Base-by-base conservation (phyloP, 2,329 filamentous ascomycete genomes). In the Albifimbria verrucaria region DNA sequence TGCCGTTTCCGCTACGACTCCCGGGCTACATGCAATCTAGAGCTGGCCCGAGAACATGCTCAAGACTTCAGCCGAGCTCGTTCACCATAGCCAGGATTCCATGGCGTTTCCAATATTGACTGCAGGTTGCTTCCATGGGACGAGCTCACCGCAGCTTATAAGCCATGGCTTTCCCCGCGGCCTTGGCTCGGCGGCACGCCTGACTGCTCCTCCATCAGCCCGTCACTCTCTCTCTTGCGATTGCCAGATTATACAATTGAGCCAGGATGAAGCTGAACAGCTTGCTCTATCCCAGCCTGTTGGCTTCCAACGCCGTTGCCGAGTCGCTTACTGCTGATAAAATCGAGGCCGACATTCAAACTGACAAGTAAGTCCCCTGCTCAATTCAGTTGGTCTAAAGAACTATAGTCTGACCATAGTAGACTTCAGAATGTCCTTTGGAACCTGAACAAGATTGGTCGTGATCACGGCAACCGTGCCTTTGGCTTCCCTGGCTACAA, bases 391-490 rank as follows among this genome's bases (percentile, higher is more conserved):
- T n/a, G n/a, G n/a, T n/a, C n/a, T n/a, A n/a, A n/a, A n/a, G n/a
- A n/a, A n/a, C n/a, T n/a, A n/a, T n/a, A n/a, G n/a, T n/a, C n/a
- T n/a, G n/a, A 39, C 5, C 5, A 12, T 39, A 12, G n/a, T 49
- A 83, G 81, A 21, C 69, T 86, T 20, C 73, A 78, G 64, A 71
- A 73, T 52, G 80, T 80, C 45, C 75, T 86, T n/a, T 71, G 74
- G 60, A 73, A 77, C 53, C 70, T 86, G 6, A 72, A 85, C 62
- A 67, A 74, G 43, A 85, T 85, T 51, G 82, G 75, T 12, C 68
- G 67, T 24, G 71, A 75, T 49, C 79, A 86, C 59, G 82, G 81
- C n/a, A 85, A 83, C 65, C 75, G 82, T 48, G 82, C 82, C 46
- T 48, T 48, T 36, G 46, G 46, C 46, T 26, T 48, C 23, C 46